Evolutionary conservation across 192 early-diverging fungal species (phyloP).

Genomic region (Umbelopsis vinacea): DNA sequence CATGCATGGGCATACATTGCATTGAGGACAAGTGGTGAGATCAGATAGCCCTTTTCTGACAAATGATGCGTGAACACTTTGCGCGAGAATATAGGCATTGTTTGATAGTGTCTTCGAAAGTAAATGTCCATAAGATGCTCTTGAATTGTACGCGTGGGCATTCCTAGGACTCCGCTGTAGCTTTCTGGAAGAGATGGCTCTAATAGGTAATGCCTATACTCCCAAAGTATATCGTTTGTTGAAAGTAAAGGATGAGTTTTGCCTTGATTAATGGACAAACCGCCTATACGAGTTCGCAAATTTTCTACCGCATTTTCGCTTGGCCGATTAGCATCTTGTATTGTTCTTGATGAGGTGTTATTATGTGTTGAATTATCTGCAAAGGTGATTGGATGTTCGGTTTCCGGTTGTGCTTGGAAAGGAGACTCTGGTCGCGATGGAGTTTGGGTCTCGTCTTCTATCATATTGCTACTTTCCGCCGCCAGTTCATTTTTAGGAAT

Average conservation of each 20-base stretch:
- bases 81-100: conserved; percentile 29
- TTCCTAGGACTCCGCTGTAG: conserved; percentile 35
- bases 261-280: conserved; percentile 23
- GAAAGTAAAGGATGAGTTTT: not conserved
- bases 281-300: not conserved
- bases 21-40: conserved; percentile 42
- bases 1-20: conserved; percentile 45
- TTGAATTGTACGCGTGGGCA: conserved; percentile 39
- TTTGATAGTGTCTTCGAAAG: conserved; percentile 29
- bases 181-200: conserved; percentile 36
- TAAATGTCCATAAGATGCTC: conserved; percentile 40
- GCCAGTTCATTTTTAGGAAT: not conserved
- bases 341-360: not conserved
- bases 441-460: not conserved
- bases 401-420: not conserved
- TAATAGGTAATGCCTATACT: not conserved
- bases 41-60: conserved; percentile 29
- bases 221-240: conserved; percentile 5
- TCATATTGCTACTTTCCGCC: not conserved
- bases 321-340: conserved; percentile 16
- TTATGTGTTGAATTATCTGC: not conserved
- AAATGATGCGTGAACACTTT: conserved; percentile 36
- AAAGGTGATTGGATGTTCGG: not conserved
- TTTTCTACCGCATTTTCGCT: conserved; percentile 23
- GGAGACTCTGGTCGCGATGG: conserved; percentile 4